phyloP scores from a whole-genome alignment of 257 asterid species.

The Osmanthus fragrans region DNA sequence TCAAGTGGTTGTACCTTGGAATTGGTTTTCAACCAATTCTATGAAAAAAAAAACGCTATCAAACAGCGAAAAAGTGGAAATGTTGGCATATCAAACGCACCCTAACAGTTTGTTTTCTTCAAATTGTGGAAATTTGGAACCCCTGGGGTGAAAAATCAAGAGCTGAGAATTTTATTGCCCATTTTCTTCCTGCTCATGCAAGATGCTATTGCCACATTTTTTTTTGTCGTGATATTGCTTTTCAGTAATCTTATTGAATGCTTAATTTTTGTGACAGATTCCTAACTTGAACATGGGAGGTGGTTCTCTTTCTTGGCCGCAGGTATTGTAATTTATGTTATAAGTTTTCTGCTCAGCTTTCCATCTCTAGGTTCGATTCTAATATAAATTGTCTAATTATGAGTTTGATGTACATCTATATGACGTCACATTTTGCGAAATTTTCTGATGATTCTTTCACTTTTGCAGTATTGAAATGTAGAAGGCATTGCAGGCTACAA shows the following conservation, averaged over 20 bases:
- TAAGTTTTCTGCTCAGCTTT: neutral
- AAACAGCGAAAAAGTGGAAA: no score
- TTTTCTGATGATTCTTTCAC: slow-evolving; percentile 15
- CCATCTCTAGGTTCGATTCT: neutral
- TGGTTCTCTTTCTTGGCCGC: slow-evolving; percentile 15
- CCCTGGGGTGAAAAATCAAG: neutral
- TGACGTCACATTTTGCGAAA: neutral
- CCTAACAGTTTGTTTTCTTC: neutral
- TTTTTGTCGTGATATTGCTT: no score
- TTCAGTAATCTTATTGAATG: neutral
- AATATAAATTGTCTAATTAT: no score
- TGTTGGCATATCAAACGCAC: no score
- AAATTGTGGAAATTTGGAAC: neutral
- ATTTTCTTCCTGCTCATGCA: neutral
- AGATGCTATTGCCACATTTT: neutral
- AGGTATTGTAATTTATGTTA: slow-evolving; percentile 25
- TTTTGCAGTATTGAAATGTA: slow-evolving; percentile 30
- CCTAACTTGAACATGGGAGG: slow-evolving; percentile 26
- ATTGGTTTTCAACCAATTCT: no score
- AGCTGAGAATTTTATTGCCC: neutral
- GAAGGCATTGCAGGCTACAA: slow-evolving; percentile 19
- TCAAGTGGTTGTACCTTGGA: no score
- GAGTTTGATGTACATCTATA: neutral
- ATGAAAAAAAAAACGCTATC: no score
- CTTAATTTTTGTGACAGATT: slow-evolving; percentile 30